Evolutionary conservation across 495 filamentous ascomycete species (phyloP).

Genomic region (Friedmanniomyces endolithicus): DNA sequence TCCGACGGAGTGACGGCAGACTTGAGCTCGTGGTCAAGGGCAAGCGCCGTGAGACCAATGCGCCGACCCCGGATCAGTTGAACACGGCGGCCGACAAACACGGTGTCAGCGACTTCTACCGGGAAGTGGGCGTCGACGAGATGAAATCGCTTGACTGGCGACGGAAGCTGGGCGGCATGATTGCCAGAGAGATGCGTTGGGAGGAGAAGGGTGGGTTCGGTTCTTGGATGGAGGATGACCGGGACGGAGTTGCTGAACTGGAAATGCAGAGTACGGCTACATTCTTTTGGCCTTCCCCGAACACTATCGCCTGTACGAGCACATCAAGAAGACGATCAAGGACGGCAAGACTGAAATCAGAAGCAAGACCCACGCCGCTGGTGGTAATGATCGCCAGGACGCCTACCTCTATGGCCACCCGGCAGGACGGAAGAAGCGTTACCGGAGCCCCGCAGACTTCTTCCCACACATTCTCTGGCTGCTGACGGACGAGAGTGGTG

Average conservation of each 20-base stretch:
- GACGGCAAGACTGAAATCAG: constrained; percentile 25
- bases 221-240: too few species aligned
- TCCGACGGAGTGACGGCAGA: constrained; percentile 33
- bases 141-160: constrained; percentile 42
- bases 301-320: constrained; percentile 47
- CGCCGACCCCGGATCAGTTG: constrained; percentile 35
- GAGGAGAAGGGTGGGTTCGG: constrained; percentile 27
- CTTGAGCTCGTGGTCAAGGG: constrained; percentile 23
- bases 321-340: constrained; percentile 32
- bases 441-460: constrained; percentile 47
- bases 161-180: constrained; percentile 42
- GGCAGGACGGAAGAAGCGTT: constrained; percentile 44
- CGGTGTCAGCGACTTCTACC: constrained; percentile 39
- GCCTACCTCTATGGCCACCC: constrained; percentile 53
- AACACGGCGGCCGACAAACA: constrained; percentile 35
- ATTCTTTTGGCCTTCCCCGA: constrained; percentile 43
- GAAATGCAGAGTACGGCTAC: constrained; percentile 38
- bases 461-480: constrained; percentile 52
- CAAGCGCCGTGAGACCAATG: constrained; percentile 30
- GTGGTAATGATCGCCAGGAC: constrained; percentile 39
- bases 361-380: constrained; percentile 30
- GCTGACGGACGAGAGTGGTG: constrained; percentile 37
- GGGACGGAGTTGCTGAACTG: too few species aligned
- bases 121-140: constrained; percentile 30
- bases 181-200: constrained; percentile 34